Evolutionary conservation across 768 basidiomycete genomes (phyloP).

Genomic region (Lactarius indigo): DNA sequence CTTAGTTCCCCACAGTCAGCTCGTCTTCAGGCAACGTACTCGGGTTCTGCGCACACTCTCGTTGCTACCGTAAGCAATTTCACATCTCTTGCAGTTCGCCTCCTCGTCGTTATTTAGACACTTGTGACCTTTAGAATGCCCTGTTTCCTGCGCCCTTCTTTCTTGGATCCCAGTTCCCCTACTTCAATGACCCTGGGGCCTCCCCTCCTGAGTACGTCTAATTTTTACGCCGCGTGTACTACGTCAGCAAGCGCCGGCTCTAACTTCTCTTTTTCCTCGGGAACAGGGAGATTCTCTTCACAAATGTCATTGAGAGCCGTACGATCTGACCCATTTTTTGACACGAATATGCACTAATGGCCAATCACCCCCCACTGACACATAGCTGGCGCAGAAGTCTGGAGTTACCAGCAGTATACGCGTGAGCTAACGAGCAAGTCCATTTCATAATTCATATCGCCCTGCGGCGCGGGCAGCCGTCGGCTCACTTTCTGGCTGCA

Average conservation of each 20-base stretch:
- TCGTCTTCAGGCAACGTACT: neutral
- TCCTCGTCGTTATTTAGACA: neutral
- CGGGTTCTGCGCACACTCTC: neutral
- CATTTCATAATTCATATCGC: neutral
- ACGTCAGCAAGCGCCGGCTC: neutral
- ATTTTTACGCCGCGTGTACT: neutral
- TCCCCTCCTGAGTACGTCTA: neutral
- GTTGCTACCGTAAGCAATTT: neutral
- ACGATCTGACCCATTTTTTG: neutral
- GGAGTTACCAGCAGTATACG: neutral
- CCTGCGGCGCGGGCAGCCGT: neutral
- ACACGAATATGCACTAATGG: neutral
- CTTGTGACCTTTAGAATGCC: neutral
- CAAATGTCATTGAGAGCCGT: neutral
- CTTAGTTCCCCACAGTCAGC: neutral
- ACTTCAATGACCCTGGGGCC: neutral
- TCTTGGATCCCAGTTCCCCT: conserved; percentile 5
- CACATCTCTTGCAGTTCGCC: neutral
- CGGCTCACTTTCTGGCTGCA: neutral
- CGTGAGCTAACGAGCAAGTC: conserved; percentile 10
- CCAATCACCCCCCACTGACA: neutral
- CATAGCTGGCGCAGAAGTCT: conserved; percentile 6
- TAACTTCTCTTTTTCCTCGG: neutral
- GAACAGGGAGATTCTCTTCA: neutral
- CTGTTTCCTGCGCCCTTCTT: neutral